These are phyloP conservation scores for Kondoa malvinella DNA, from an alignment of 768 basidiomycete genomes.

Conservation along the genomic window DNA sequence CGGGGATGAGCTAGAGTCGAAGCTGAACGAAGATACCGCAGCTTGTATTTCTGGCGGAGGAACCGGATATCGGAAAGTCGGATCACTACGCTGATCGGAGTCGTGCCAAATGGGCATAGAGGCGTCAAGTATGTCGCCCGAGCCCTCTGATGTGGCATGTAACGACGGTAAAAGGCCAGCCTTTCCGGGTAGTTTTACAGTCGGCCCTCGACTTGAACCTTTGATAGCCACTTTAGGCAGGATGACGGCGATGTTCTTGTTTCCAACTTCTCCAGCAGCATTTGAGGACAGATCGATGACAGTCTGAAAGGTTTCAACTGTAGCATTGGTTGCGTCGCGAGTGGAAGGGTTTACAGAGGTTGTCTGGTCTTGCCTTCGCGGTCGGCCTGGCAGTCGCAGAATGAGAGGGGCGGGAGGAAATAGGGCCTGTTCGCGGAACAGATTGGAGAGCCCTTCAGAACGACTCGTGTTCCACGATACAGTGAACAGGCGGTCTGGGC, in stretches of 20 bases:
- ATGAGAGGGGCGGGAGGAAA: too few species aligned
- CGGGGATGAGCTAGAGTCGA: neutral
- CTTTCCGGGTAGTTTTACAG: neutral
- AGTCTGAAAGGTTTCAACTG: neutral
- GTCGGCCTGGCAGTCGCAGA: too few species aligned
- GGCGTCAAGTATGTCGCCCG: neutral
- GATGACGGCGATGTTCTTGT: neutral
- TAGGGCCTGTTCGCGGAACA: neutral
- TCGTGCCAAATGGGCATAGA: neutral
- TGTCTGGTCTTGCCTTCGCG: too few species aligned
- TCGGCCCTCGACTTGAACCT: neutral
- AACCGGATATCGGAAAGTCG: neutral
- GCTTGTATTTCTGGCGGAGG: neutral
- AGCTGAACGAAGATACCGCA: neutral
- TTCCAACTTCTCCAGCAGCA: neutral
- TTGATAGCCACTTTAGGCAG: neutral
- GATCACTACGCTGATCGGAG: neutral
- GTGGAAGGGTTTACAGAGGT: neutral
- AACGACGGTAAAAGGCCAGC: neutral
- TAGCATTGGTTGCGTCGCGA: neutral
- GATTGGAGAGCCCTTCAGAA: neutral
- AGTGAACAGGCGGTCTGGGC: conserved; percentile 1
- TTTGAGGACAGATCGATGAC: neutral
- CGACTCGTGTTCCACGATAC: neutral
- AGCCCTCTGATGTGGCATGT: neutral